These are phyloP conservation scores for Salix viminalis DNA, from an alignment of 345 rosid genomes.

Conservation along the genomic window DNA sequence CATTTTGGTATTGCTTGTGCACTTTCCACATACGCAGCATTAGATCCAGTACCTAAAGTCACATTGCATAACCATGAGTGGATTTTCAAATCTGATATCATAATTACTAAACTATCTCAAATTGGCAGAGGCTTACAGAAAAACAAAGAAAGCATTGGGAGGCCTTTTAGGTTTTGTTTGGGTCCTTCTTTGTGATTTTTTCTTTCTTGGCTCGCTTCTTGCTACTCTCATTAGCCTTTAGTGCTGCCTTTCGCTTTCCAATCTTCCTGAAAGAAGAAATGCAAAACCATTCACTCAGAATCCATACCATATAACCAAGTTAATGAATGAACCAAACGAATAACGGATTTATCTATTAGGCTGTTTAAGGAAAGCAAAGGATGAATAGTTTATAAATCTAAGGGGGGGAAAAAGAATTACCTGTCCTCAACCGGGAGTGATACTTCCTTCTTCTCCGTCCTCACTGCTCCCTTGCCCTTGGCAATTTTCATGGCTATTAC, in stretches of 20 bases:
- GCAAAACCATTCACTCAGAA: background rate
- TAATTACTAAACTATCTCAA: background rate
- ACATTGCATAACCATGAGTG: background rate
- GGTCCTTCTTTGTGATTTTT: conserved; percentile 62
- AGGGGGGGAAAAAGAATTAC: conserved; percentile 16
- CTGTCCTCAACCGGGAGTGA: conserved; percentile 38
- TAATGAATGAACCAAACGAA: background rate
- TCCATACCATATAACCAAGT: background rate
- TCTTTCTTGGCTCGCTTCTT: conserved; percentile 36
- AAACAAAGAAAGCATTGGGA: conserved; percentile 81
- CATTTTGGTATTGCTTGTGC: no score
- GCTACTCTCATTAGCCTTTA: conserved; percentile 28
- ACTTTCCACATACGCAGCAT: no score
- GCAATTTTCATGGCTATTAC: conserved; percentile 37
- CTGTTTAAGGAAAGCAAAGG: background rate
- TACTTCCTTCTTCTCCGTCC: conserved; percentile 37
- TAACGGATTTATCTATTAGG: background rate
- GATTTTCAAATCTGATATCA: background rate
- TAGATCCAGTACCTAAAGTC: no score
- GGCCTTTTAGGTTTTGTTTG: conserved; percentile 77
- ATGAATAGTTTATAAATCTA: background rate
- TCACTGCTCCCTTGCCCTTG: conserved; percentile 35
- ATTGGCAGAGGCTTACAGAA: conserved; percentile 47
- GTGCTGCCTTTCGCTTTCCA: conserved; percentile 66
- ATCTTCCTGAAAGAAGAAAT: conserved; percentile 51